Evolutionary conservation across 306 rosid genomes (phyloP).

Genomic region (Myrica gale): DNA sequence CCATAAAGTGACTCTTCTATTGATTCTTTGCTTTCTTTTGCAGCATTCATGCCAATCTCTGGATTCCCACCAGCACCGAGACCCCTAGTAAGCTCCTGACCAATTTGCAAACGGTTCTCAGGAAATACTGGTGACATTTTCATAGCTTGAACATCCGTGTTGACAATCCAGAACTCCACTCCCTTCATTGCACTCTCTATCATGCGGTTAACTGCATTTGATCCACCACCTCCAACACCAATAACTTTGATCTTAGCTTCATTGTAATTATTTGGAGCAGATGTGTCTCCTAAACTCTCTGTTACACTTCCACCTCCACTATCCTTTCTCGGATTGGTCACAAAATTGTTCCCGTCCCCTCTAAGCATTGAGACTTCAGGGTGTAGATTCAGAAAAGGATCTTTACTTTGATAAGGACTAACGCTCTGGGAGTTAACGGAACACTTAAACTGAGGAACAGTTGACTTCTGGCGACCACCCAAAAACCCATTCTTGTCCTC

Average conservation of each 20-base stretch:
- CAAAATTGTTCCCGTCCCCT: constrained; percentile 60
- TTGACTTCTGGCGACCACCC: constrained; percentile 44
- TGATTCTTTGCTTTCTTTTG: constrained; percentile 81
- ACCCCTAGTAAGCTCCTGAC: constrained; percentile 96
- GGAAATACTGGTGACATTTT: constrained; percentile 87
- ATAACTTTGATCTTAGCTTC: constrained; percentile 87
- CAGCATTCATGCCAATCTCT: constrained; percentile 99
- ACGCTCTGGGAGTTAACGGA: constrained; percentile 58
- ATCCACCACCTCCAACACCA: constrained; percentile 98
- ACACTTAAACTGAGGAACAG: constrained; percentile 49
- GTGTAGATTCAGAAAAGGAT: constrained; percentile 88
- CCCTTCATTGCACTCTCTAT: constrained; percentile 97
- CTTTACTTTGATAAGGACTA: constrained; percentile 54
- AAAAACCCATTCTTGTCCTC: constrained; percentile 44
- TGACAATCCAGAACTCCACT: constrained; percentile 94
- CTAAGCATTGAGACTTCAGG: constrained; percentile 95
- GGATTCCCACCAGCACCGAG: constrained; percentile 99
- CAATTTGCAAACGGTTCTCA: constrained; percentile 81
- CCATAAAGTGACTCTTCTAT: constrained; percentile 90
- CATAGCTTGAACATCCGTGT: constrained; percentile 94
- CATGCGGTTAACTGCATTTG: constrained; percentile 97
- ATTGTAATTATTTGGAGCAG: constrained; percentile 50
- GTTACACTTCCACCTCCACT: constrained; percentile 42
- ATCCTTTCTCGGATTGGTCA: constrained; percentile 59
- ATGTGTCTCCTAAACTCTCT: constrained; percentile 50